Base-by-base conservation (phyloP, 2,329 filamentous ascomycete species). In the Nectriaceae sp. region DNA sequence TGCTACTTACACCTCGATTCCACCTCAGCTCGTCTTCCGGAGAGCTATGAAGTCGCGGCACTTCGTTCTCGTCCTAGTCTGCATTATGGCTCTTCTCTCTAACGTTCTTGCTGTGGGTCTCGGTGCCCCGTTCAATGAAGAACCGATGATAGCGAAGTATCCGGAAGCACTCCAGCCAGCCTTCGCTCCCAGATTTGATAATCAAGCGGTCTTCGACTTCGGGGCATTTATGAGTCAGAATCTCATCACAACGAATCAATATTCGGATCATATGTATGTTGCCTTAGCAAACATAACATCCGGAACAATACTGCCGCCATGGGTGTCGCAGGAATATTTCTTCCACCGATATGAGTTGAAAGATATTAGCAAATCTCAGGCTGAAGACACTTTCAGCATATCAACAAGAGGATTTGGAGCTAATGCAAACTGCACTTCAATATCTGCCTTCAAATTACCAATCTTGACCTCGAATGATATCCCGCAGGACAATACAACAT, bases 71-170 rank as follows among this genome's bases (percentile, higher is more conserved):
- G 71, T 63, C 0, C 37, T 70, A 0, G 66, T 85, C 0, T 83
- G 80, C 45, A 4, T 64, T 0, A 73, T 79, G 46, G 71, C 77
- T 0, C 49, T 85, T 0, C 61, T 82, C 0, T 71, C 75, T 0
- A 84, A 85, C 40, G 40, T 83, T 0, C 67, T 85, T 0, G 74
- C 81, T 0, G 69, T 85, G 2, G 70, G 77, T 0, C 65, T 85
- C 0, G 70, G 75, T 46, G 75, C 74, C 1, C 51, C 85, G 0
- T 78, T 85, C 46, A 68, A 75, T 19, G 73, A 80, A 11, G 43
- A 51, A 0, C 46, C 53, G 0, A 46, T 50, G 0, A 21, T 22
- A 0, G 50, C 51, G 1, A 33, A 21, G 0, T 55, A 62, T 11
- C 10, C 43, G 1, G 42, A 43, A 2, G 21, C 62, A 0, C 43